Base-by-base conservation (phyloP, 805 yeast genomes). In the Saturnispora serradocipensis region DNA sequence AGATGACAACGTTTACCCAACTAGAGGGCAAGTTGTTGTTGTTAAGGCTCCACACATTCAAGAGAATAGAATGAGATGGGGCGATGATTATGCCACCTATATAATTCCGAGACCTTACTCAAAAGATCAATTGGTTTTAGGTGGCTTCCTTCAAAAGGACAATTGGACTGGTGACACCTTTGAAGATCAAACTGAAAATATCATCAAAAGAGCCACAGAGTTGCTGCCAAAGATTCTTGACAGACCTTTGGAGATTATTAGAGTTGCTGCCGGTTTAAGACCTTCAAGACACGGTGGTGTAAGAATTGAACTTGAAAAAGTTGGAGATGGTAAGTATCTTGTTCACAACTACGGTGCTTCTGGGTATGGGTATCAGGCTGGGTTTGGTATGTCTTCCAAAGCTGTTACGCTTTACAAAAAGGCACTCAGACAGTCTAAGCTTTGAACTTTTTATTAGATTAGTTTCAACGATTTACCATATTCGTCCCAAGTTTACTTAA, bases 21-120 rank as follows among this genome's bases (percentile, higher is more conserved):
- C 86, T 0, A 71, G 95, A 53, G 95, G 95, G 5, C 95, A 86
- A 61, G 88, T 86, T 25, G 83, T 85, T 18, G 82, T 85, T 9
- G 73, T 86, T 22, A 75, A 72, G 54, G 88, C 88, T 0, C 88
- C 89, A 3, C 85, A 83, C 58, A 71, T 85, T 54, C 69, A 68
- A 34, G 80, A 78, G 58, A 85, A 84, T 62, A 67, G 66, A 54
- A 61, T 79, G 72, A 67, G 78, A 49, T 81, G 86, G 86, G 84
- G 84, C n/a, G 66, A 63, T 3, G 77, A 74, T 46, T 72, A 69
- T 53, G 80, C 86, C 4, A 83, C 88, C 0, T 86, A 86, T 58
- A 72, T 81, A 48, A 86, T 86, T 62, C 88, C 88, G 52, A 74
- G 91, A 55, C 88, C 90, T 0, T 67, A 72, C 51, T 78, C 86